Conservation (phyloP, 805 yeast species). For the Kuraishia piskuri region DNA sequence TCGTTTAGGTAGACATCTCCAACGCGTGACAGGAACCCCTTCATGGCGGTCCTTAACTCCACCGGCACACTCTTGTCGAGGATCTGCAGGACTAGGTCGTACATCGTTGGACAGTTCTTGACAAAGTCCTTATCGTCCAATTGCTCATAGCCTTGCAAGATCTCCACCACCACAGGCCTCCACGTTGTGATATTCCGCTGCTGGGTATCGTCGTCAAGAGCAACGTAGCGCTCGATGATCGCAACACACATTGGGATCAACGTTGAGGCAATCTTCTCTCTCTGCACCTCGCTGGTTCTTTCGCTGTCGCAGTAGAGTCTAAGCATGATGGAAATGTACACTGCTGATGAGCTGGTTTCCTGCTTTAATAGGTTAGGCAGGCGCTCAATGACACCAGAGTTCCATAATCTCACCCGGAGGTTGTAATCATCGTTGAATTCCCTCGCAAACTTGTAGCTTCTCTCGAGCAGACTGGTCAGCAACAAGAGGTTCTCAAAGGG, state of each 20-base stretch:
- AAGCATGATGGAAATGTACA: conserved; percentile 73
- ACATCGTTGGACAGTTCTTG: conserved; percentile 49
- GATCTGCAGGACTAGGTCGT: conserved; percentile 47
- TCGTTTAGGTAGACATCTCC: conserved; percentile 29
- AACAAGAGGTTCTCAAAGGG: conserved; percentile 58
- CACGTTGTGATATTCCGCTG: conserved; percentile 74
- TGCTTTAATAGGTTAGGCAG: conserved; percentile 88
- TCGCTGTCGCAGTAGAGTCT: conserved; percentile 63
- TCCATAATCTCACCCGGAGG: conserved; percentile 80
- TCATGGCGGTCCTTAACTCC: conserved; percentile 54
- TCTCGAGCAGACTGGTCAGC: conserved; percentile 50
- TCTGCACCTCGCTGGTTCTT: conserved; percentile 37
- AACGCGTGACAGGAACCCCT: conserved; percentile 45
- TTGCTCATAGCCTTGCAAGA: conserved; percentile 72
- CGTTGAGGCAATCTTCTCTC: conserved; percentile 41
- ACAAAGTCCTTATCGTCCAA: conserved; percentile 68
- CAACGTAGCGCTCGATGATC: conserved; percentile 61
- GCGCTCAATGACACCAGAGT: conserved; percentile 86
- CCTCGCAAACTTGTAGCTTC: conserved; percentile 76
- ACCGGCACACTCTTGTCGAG: conserved; percentile 53
- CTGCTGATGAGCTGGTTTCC: conserved; percentile 86
- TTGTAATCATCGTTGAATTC: conserved; percentile 85
- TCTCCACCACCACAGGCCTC: conserved; percentile 89
- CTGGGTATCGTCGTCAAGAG: conserved; percentile 71
- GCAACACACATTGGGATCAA: conserved; percentile 63